These are phyloP conservation scores for Pythium sukuiense DNA, from an alignment of 352 stramenopile species.

Conservation along the genomic window DNA sequence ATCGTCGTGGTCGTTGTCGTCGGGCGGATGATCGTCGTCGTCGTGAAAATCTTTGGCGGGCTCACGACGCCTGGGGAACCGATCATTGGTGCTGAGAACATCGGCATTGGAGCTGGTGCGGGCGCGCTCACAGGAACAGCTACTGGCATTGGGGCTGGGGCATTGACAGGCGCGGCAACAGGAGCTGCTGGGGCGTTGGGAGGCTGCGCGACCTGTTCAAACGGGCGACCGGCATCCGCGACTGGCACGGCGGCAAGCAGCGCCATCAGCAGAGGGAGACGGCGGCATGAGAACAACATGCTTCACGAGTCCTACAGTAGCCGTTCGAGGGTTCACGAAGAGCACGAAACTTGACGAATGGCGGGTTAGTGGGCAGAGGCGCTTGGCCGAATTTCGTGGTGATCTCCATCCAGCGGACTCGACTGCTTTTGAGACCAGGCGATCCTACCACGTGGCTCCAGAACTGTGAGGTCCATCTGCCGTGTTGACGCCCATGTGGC, in stretches of 20 bases:
- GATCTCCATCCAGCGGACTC: background rate
- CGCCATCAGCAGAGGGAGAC: background rate
- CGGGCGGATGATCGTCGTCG: constrained; percentile 11
- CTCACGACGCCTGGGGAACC: constrained; percentile 12
- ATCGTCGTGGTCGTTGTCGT: constrained; percentile 15
- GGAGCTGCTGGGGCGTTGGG: background rate
- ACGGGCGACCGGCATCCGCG: constrained; percentile 6
- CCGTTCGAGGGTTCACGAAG: background rate
- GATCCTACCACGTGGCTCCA: background rate
- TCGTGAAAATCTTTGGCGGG: constrained; percentile 16
- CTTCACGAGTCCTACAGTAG: too few species aligned
- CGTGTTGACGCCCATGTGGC: background rate
- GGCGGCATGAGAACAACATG: constrained; percentile 5
- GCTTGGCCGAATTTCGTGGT: background rate
- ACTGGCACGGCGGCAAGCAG: background rate
- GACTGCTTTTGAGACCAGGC: background rate
- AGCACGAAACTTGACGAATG: constrained; percentile 7
- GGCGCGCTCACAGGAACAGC: background rate
- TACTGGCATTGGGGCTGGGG: background rate
- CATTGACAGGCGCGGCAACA: background rate
- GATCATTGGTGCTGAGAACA: background rate
- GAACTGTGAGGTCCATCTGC: background rate
- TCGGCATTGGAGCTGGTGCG: constrained; percentile 4
- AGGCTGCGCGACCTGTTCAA: constrained; percentile 19
- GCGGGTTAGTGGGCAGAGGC: background rate